phyloP scores from a whole-genome alignment of 148 eudicot genomes.

The Hydrangea macrophylla region DNA sequence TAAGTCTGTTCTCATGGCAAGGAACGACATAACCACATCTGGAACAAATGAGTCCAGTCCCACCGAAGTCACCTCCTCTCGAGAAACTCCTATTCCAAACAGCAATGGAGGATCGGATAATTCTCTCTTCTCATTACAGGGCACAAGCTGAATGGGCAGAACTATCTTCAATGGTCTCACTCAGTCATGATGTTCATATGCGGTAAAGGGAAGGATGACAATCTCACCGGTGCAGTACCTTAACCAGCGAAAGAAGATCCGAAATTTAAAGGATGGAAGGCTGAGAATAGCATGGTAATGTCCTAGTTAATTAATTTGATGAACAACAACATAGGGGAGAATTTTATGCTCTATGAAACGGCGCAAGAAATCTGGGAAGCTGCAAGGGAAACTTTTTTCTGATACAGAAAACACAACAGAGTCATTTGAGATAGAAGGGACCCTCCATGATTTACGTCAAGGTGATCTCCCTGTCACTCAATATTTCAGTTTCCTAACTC shows the following conservation, averaged over 20 bases:
- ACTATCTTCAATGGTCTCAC: conserved; percentile 12
- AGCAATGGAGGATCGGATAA: not conserved
- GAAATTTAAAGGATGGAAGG: not conserved
- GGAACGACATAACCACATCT: not conserved
- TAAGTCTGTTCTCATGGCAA: not conserved
- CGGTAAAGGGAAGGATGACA: conserved; percentile 6
- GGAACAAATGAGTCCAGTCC: no score
- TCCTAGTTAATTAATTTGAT: conserved; percentile 2
- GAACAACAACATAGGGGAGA: not conserved
- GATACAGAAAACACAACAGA: conserved; percentile 4
- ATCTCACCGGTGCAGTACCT: no score
- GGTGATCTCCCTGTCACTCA: no score
- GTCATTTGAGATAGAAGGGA: not conserved
- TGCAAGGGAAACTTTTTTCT: not conserved
- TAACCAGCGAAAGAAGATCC: conserved; percentile 6
- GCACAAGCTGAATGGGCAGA: no score
- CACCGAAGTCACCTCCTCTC: not conserved
- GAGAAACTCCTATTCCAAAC: not conserved
- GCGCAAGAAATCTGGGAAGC: not conserved
- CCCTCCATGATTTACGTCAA: no score
- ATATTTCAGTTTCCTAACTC: no score
- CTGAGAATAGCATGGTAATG: conserved; percentile 8
- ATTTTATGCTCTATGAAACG: not conserved
- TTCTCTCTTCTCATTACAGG: conserved; percentile 4
- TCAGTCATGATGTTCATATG: not conserved